Conservation (phyloP, 768 basidiomycete genomes). For the Russula earlei region DNA sequence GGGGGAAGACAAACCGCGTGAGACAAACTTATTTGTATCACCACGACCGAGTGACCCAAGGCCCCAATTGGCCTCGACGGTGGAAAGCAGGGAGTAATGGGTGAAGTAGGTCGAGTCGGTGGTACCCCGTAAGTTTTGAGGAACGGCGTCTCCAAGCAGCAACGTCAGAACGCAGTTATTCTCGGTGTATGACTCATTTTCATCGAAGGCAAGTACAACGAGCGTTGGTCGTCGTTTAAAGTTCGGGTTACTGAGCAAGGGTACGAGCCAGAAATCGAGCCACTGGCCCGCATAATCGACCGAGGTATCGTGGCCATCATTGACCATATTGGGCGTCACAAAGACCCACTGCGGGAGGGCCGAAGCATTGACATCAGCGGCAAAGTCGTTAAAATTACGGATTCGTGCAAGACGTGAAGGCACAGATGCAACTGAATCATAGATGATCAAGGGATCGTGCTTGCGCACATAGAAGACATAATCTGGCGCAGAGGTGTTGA, state of each 20-base stretch:
- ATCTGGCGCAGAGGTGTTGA: constrained; percentile 25
- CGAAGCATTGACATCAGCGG: constrained; percentile 40
- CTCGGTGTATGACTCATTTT: constrained; percentile 34
- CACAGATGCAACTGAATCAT: constrained; percentile 39
- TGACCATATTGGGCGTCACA: constrained; percentile 50
- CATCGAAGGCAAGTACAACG: constrained; percentile 56
- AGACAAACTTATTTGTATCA: constrained; percentile 40
- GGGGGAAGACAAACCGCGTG: not conserved
- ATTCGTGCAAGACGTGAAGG: constrained; percentile 34
- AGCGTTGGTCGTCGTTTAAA: constrained; percentile 51
- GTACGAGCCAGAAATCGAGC: constrained; percentile 41
- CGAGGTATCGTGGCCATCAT: constrained; percentile 55
- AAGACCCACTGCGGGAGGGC: constrained; percentile 51
- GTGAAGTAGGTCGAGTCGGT: constrained; percentile 48
- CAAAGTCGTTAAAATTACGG: constrained; percentile 57
- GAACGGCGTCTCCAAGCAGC: constrained; percentile 39
- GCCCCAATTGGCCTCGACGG: constrained; percentile 52
- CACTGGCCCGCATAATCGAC: constrained; percentile 39
- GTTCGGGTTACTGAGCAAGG: constrained; percentile 38
- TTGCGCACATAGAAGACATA: constrained; percentile 50
- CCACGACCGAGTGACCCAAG: constrained; percentile 50
- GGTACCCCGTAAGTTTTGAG: constrained; percentile 32
- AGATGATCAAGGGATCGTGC: constrained; percentile 46
- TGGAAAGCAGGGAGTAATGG: constrained; percentile 49
- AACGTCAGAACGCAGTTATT: constrained; percentile 42